phyloP scores from a whole-genome alignment of 2,329 filamentous ascomycete genomes.

The Colletotrichum sp. region DNA sequence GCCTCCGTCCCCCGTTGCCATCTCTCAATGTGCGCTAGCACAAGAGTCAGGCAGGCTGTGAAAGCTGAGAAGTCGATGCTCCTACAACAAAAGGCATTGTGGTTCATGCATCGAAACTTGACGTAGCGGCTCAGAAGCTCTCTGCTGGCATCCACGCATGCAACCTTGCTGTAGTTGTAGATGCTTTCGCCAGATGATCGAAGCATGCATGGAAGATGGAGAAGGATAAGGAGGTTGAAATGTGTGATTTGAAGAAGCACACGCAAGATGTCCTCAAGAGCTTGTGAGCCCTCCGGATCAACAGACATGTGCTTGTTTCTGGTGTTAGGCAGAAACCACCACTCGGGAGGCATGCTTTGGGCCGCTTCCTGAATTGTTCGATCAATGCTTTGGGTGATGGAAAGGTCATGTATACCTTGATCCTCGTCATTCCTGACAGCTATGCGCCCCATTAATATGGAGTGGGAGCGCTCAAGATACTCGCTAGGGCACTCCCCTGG shows the following conservation, averaged over 20 bases:
- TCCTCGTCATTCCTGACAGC: slow-evolving; percentile 33
- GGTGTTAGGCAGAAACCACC: slow-evolving; percentile 28
- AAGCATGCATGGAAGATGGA: slow-evolving; percentile 38
- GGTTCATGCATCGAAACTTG: slow-evolving; percentile 32
- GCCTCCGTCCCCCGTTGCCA: not conserved
- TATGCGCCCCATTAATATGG: slow-evolving; percentile 25
- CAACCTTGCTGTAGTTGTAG: slow-evolving; percentile 33
- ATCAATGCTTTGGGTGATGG: slow-evolving; percentile 30
- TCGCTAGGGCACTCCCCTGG: not conserved
- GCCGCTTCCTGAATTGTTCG: slow-evolving; percentile 27
- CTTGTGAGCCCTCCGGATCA: not conserved
- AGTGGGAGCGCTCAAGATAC: not conserved
- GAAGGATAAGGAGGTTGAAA: slow-evolving; percentile 34
- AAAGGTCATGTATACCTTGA: slow-evolving; percentile 20
- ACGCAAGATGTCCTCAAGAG: slow-evolving; percentile 27
- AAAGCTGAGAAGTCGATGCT: slow-evolving; percentile 41
- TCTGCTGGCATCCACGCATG: slow-evolving; percentile 39
- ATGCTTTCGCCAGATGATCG: not conserved
- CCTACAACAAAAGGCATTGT: slow-evolving; percentile 30
- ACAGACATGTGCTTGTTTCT: not conserved
- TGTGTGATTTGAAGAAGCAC: slow-evolving; percentile 33
- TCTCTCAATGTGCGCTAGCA: slow-evolving; percentile 38
- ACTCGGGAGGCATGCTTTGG: slow-evolving; percentile 27
- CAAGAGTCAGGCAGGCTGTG: slow-evolving; percentile 38
- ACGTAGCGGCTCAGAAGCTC: slow-evolving; percentile 41